A percentile compares a stretch with the other conserved stretches of the same genome.
phyloP scores from a whole-genome alignment of 257 asterid species.

The Scutellaria baicalensis region DNA sequence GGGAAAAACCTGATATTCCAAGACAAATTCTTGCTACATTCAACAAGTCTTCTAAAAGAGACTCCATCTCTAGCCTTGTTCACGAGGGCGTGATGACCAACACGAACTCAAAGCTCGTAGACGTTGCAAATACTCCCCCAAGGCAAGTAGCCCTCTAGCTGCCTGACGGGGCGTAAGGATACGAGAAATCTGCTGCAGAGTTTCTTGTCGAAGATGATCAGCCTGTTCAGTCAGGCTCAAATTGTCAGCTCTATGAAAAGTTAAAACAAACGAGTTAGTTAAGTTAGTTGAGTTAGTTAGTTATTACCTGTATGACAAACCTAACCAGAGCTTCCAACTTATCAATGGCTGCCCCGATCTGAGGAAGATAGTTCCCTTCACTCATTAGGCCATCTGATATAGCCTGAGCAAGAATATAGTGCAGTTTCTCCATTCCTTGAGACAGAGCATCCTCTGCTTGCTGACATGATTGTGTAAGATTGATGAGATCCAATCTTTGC shows the following conservation, averaged over 20 bases:
- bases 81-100: slow-evolving; percentile 33
- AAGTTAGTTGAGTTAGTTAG: not conserved
- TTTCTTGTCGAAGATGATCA: slow-evolving; percentile 45
- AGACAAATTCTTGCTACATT: not conserved
- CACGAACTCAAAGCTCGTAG: slow-evolving; percentile 41
- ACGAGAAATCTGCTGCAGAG: slow-evolving; percentile 41
- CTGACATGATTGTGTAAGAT: slow-evolving; percentile 65
- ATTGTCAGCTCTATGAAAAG: not conserved
- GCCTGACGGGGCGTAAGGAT: slow-evolving; percentile 33
- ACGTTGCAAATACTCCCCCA: slow-evolving; percentile 46
- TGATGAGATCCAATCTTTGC: slow-evolving; percentile 36
- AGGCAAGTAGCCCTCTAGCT: slow-evolving; percentile 43
- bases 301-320: slow-evolving; percentile 71
- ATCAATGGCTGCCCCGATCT: slow-evolving; percentile 57
- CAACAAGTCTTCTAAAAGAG: not conserved
- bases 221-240: slow-evolving; percentile 25
- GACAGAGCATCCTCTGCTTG: slow-evolving; percentile 93
- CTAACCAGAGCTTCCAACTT: slow-evolving; percentile 62
- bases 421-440: slow-evolving; percentile 82
- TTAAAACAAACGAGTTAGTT: not conserved
- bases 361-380: slow-evolving; percentile 59
- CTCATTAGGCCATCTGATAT: slow-evolving; percentile 35
- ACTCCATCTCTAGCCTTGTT: not conserved
- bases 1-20: not conserved
- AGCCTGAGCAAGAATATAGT: slow-evolving; percentile 46